Base-by-base conservation (phyloP, 1,139 yeast species). In the Pneumocystis canis region DNA sequence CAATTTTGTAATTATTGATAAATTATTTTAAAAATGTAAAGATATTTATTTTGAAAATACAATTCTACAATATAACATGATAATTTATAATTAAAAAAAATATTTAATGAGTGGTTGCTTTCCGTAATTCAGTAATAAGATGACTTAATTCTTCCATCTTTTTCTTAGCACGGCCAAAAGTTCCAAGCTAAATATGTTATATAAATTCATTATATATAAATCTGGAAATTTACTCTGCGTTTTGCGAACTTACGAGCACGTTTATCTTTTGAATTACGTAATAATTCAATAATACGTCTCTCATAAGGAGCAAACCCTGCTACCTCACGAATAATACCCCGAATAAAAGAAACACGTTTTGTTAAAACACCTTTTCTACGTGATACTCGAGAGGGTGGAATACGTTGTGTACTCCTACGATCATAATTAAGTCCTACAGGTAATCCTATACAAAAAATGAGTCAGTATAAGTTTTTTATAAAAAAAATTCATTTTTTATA, bases 261-360 rank as follows among this genome's bases (percentile, higher is more conserved):
- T 95, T 94, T 94, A 83, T 94, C 99, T 85, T 96, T 96, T 78
- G 97, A 92, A 84, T 94, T 94, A 85, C 98, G 92, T 87, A 94
- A 84, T 82, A 94, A 85, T 82, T 94, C 99, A 77, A 94, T 87
- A 79, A 92, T 85, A 84, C 99, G 90, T 84, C 97, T 90, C 84
- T 94, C 98, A 82, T 94, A 94, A 81, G 99, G 98, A 73, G 99
- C 97, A 78, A 90, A 85, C 66, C 98, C 98, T 72, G 96, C 83
- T 76, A 94, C 97, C 83, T 94, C 99, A 78, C 85, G 85, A 80
- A 92, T 95, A 72, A 94, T 82, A 77, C 85, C 83, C 81, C 98
- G 88, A 77, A 94, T 98, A 77, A 94, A 94, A 68, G 82, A 82
- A 75, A 97, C 84, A 86, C 97, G 90, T 85, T 90, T 85, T 77